Conservation (phyloP, 768 basidiomycete genomes). For the Suillus clintonianus region DNA sequence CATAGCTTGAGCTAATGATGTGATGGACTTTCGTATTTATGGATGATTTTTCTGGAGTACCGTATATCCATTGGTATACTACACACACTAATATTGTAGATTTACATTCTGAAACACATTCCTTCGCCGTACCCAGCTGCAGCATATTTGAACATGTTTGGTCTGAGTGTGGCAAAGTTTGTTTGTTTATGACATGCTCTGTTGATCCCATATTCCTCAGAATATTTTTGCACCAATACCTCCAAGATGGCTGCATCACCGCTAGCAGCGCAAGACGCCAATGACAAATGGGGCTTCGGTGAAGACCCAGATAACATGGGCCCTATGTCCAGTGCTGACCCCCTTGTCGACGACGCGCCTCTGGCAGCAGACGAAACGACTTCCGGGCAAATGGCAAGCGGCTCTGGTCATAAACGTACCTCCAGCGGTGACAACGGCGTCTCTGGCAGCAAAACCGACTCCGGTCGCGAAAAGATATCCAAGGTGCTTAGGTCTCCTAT, state of each 20-base stretch:
- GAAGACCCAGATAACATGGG: constrained; percentile 50
- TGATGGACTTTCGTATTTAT: neutral
- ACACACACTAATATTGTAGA: neutral
- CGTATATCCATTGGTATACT: neutral
- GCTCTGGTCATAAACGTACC: constrained; percentile 38
- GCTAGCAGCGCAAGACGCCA: constrained; percentile 8
- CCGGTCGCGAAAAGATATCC: constrained; percentile 71
- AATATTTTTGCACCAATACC: constrained; percentile 1
- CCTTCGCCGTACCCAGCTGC: neutral
- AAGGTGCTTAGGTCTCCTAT: constrained; percentile 82
- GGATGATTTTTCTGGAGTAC: neutral
- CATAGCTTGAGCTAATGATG: constrained; percentile 30
- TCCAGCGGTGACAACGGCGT: constrained; percentile 40
- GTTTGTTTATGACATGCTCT: neutral
- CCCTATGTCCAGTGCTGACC: constrained; percentile 48
- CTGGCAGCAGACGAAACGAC: constrained; percentile 23
- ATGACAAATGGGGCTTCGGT: constrained; percentile 50
- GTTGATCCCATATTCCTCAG: neutral
- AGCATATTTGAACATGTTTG: neutral
- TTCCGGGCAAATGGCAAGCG: constrained; percentile 1
- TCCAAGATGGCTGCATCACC: constrained; percentile 18
- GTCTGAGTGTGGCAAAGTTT: neutral
- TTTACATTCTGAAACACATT: neutral
- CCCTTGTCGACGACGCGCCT: constrained; percentile 46
- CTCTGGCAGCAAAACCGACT: constrained; percentile 46